Evolutionary conservation across 495 filamentous ascomycete species (phyloP).

Genomic region (Rhypophila decipiens): DNA sequence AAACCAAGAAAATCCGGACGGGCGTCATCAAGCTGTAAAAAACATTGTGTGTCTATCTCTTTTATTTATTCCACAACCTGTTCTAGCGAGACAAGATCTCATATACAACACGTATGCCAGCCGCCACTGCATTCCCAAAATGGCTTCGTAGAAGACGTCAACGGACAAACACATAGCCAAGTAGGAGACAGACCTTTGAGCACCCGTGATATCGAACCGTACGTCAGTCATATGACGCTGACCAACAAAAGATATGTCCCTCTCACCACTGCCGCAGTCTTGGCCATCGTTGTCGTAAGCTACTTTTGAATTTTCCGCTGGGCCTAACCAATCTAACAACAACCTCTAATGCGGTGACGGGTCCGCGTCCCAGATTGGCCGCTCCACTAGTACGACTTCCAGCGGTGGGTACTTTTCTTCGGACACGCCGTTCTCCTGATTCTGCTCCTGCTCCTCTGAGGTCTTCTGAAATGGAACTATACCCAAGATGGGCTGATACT

Average conservation of each 20-base stretch:
- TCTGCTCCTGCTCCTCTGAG: constrained; percentile 25
- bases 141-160: too few species aligned
- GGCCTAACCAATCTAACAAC: not conserved
- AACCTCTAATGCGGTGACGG: constrained; percentile 56
- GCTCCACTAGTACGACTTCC: constrained; percentile 82
- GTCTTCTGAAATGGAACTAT: constrained; percentile 60
- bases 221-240: not conserved
- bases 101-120: too few species aligned
- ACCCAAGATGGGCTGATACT: constrained; percentile 86
- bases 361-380: constrained; percentile 79
- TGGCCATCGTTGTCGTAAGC: not conserved
- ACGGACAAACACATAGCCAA: not conserved
- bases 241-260: not conserved
- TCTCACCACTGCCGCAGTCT: too few species aligned
- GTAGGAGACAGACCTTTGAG: not conserved
- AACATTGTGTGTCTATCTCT: too few species aligned
- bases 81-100: too few species aligned
- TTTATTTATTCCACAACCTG: too few species aligned
- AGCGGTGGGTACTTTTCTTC: constrained; percentile 28
- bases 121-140: too few species aligned
- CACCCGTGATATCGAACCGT: not conserved
- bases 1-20: too few species aligned
- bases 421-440: constrained; percentile 2
- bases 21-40: too few species aligned
- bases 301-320: not conserved